These are phyloP conservation scores for Fusarium sp. DNA, from an alignment of 2,329 filamentous ascomycete genomes.

Conservation along the genomic window DNA sequence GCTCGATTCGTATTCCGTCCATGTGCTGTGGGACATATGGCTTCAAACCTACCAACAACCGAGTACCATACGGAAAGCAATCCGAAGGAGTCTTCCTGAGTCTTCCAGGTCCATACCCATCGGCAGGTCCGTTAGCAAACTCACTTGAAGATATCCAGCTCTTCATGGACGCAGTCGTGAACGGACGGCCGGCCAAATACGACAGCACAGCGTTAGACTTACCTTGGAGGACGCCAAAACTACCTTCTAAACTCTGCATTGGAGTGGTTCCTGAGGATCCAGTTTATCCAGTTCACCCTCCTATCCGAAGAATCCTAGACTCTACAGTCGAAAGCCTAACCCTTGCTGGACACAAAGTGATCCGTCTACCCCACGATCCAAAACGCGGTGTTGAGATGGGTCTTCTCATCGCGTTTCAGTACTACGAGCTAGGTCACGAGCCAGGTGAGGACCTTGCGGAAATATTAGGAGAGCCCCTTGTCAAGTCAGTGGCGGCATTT, in stretches of 20 bases:
- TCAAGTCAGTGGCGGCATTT: neutral
- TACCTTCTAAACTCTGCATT: neutral
- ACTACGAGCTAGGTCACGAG: neutral
- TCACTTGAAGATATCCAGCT: neutral
- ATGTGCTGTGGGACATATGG: constrained; percentile 1
- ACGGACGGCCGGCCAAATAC: neutral
- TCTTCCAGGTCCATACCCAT: neutral
- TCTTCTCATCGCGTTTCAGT: neutral
- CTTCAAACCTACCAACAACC: neutral
- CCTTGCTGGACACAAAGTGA: neutral
- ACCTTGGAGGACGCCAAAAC: neutral
- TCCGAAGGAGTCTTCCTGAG: neutral
- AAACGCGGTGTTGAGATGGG: neutral
- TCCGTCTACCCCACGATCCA: neutral
- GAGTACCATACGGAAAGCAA: neutral
- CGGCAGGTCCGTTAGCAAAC: neutral
- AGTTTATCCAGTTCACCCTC: neutral
- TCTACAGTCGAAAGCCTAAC: neutral
- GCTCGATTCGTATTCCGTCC: neutral
- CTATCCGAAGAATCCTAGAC: neutral
- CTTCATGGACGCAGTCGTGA: neutral
- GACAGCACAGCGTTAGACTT: neutral
- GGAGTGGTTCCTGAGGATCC: neutral
- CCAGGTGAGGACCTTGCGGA: neutral
- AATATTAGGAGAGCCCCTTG: neutral